phyloP scores from a whole-genome alignment of 2,329 filamentous ascomycete genomes.

The Pseudovirgaria hyperparasitica region DNA sequence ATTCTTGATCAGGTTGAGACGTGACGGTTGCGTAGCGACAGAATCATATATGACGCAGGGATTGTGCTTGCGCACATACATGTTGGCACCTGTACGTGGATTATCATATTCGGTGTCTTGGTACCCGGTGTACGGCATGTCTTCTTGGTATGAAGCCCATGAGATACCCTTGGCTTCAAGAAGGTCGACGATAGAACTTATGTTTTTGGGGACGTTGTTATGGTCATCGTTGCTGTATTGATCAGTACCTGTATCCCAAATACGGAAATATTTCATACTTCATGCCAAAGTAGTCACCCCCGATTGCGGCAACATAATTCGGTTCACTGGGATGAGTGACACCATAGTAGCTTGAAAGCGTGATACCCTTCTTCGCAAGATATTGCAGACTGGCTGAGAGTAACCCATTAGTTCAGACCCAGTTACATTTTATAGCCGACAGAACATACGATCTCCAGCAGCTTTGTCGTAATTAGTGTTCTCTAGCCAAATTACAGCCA shows the following conservation, averaged over 20 bases:
- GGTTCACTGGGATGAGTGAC: conserved; percentile 63
- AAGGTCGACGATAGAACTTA: conserved; percentile 27
- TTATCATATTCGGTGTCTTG: conserved; percentile 52
- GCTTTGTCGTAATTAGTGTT: conserved; percentile 59
- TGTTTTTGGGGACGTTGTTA: conserved; percentile 29
- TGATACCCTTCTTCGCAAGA: conserved; percentile 50
- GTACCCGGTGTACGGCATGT: conserved; percentile 63
- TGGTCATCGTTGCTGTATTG: conserved; percentile 50
- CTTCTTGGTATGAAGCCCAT: conserved; percentile 59
- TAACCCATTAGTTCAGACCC: not conserved
- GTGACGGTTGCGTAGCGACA: conserved; percentile 44
- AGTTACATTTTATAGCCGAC: not conserved
- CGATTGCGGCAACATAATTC: conserved; percentile 58
- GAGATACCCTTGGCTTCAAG: conserved; percentile 29
- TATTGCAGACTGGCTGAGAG: conserved; percentile 39
- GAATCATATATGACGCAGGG: conserved; percentile 52
- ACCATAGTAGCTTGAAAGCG: conserved; percentile 41
- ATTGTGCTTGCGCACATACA: conserved; percentile 79
- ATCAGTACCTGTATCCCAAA: no score
- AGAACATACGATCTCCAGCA: conserved; percentile 45
- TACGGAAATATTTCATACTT: conserved; percentile 17
- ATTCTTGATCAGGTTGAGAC: conserved; percentile 62
- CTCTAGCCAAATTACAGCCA: conserved; percentile 65
- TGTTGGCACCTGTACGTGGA: conserved; percentile 51
- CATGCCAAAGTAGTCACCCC: conserved; percentile 64